Percentiles rank a stretch among this genome's conserved stretches.
phyloP scores from a whole-genome alignment of 1,284 basidiomycete species.

The Pterulicium gracile region DNA sequence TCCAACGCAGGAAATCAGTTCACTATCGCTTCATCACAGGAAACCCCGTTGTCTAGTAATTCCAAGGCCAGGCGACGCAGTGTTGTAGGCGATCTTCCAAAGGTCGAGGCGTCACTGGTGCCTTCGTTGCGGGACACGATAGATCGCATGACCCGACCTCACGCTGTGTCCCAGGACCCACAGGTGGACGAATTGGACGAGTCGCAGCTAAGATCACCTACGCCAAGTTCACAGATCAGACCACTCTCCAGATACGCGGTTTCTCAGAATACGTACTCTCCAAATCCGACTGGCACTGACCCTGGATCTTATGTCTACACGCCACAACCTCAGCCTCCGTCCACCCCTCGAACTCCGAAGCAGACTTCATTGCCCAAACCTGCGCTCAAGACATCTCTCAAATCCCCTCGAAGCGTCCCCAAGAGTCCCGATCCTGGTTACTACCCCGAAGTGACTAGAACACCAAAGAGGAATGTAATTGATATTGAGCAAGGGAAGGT shows the following conservation, averaged over 20 bases:
- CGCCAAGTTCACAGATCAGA: too few relatives aligned
- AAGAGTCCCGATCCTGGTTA: too few relatives aligned
- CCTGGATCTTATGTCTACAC: neutral
- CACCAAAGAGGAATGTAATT: too few relatives aligned
- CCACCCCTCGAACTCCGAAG: neutral
- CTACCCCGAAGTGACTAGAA: too few relatives aligned
- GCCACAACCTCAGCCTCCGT: neutral
- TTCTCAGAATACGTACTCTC: too few relatives aligned
- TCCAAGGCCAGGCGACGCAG: constrained; percentile 26
- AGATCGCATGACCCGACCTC: constrained; percentile 49
- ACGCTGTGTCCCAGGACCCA: too few relatives aligned
- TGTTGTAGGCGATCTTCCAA: constrained; percentile 38
- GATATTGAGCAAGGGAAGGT: too few relatives aligned
- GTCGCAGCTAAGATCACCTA: too few relatives aligned
- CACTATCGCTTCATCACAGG: constrained; percentile 10
- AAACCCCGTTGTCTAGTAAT: constrained; percentile 13
- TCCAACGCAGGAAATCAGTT: constrained; percentile 9
- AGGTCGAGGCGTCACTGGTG: constrained; percentile 50
- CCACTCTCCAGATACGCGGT: too few relatives aligned
- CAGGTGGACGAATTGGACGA: too few relatives aligned
- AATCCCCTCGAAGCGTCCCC: neutral
- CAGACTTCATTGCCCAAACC: neutral
- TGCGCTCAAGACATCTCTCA: neutral
- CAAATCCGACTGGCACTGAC: too few relatives aligned
- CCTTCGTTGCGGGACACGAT: constrained; percentile 62